Evolutionary conservation across 306 rosid genomes (phyloP).

Genomic region (Psophocarpus tetragonolobus): DNA sequence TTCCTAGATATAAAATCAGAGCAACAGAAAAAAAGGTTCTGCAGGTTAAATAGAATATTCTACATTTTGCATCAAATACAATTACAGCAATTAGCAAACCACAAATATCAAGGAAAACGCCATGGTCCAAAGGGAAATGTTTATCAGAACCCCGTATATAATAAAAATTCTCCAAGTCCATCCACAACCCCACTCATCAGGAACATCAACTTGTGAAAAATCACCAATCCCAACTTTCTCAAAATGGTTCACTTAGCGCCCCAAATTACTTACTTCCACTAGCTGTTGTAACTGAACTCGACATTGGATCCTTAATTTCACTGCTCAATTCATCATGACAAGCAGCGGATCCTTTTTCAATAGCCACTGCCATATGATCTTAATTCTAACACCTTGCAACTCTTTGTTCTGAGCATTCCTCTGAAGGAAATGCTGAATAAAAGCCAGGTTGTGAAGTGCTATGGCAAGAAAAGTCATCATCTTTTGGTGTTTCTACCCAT

Average conservation of each 20-base stretch:
- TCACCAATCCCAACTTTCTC: constrained; percentile 52
- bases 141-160: constrained; percentile 40
- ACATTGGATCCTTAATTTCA: constrained; percentile 38
- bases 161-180: no score
- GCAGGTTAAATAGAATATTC: no score
- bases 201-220: constrained; percentile 52
- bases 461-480: constrained; percentile 70
- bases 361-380: constrained; percentile 35
- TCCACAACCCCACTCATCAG: constrained; percentile 71
- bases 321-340: constrained; percentile 55
- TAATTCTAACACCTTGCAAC: constrained; percentile 50
- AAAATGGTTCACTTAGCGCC: constrained; percentile 42
- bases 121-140: background rate
- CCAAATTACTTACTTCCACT: constrained; percentile 37
- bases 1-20: background rate
- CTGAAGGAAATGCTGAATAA: constrained; percentile 48
- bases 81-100: background rate
- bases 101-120: background rate
- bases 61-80: constrained; percentile 39
- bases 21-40: no score
- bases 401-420: constrained; percentile 45
- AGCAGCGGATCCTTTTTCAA: constrained; percentile 34
- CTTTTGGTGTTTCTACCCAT: constrained; percentile 77
- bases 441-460: constrained; percentile 59
- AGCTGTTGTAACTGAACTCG: constrained; percentile 30